Conservation (phyloP, 768 basidiomycete genomes). For the Pleurotus pulmonarius region DNA sequence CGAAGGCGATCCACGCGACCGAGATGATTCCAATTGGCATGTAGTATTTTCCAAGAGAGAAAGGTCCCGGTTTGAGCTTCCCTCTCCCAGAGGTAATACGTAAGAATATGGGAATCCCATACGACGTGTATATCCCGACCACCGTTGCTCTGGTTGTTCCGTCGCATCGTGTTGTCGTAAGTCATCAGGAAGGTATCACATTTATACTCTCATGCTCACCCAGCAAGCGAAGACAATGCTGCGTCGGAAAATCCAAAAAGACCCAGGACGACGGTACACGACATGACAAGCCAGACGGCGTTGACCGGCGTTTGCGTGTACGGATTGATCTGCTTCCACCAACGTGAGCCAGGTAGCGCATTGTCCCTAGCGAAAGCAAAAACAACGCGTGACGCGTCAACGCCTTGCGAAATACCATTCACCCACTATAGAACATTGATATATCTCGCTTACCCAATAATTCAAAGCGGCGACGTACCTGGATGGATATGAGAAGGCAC, state of each 20-base stretch:
- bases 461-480: conserved; percentile 4
- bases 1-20: conserved; percentile 28
- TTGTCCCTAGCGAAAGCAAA: conserved; percentile 54
- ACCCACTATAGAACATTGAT: conserved; percentile 37
- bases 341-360: conserved; percentile 32
- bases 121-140: conserved; percentile 32
- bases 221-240: conserved; percentile 29
- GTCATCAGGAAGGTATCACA: not conserved
- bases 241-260: conserved; percentile 27
- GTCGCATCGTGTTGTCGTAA: not conserved
- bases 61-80: conserved; percentile 29
- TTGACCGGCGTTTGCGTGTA: conserved; percentile 31
- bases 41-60: conserved; percentile 26
- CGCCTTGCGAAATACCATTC: conserved; percentile 61
- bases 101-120: conserved; percentile 30
- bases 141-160: conserved; percentile 22
- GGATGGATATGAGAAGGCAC: conserved; percentile 50
- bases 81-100: conserved; percentile 29
- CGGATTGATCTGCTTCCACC: conserved; percentile 30
- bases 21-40: conserved; percentile 24
- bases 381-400: conserved; percentile 62
- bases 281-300: conserved; percentile 36
- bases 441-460: not conserved
- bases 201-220: conserved; percentile 16
- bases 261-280: conserved; percentile 24